Base-by-base conservation (phyloP, 73 alveolate species). In the Stentor coeruleus region DNA sequence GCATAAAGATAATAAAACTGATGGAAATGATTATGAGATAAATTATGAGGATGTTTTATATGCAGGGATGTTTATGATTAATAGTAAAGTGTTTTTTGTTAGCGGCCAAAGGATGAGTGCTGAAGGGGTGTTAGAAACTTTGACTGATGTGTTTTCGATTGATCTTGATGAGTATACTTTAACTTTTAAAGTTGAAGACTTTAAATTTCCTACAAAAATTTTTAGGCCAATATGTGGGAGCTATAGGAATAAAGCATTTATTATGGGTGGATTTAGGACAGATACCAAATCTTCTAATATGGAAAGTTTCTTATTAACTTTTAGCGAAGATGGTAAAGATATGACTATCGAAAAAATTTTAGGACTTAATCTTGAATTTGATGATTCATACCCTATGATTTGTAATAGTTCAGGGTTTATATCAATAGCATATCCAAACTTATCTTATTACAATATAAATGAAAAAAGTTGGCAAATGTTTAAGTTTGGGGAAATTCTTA, bases 1-100 rank as follows among this genome's bases (percentile, higher is more conserved):
- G 6, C 6, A 11, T 49, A 66, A 66, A 66, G 11, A 20, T 66
- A 26, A 1, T 20, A 37, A 66, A 26, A 49, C 66, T 49, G 6
- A 49, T 49, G 66, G 6, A 20, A 37, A 66, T 26, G 79, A 66
- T 20, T 37, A 66, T 0, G 79, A 66, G 0, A 20, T 66, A 37
- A 0, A 26, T 1, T 31, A 20, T 0, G 15, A 33, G 33, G 79
- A 66, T 66, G 11, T 66, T 20, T 33, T 66, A 31, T 66, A 66
- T 66, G 49, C 79, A 28, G 79, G 79, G 39, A 20, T 26, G 26
- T 66, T 66, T 66, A 66, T 66, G n/a, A 66, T 66, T 66, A 26
- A 33, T 1, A 20, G 40, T 11, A 66, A 33, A 33, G 37, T 66
- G 26, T 66, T 28, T 66, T 26, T 66, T 20, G 79, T 66, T 33